Conservation (phyloP, 2,329 filamentous ascomycete species). For the Raffaelea ambrosiae region DNA sequence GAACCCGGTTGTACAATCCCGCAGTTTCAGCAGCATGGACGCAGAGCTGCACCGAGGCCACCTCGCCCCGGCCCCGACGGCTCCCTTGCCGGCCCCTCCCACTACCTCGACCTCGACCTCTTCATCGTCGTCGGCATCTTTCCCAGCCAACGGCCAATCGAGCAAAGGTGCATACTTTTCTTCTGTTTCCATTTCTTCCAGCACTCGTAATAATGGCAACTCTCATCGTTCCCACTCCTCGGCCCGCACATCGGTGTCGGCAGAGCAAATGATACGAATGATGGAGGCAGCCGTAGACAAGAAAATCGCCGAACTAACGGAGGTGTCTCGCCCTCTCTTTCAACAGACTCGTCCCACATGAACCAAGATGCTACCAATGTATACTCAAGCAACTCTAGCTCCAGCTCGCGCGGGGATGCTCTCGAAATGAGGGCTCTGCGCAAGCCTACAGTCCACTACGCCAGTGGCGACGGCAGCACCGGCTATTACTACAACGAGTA, state of each 20-base stretch:
- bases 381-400: background rate
- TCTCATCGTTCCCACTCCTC: constrained; percentile 2
- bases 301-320: too few relatives aligned
- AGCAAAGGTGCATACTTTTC: constrained; percentile 3
- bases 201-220: too few relatives aligned
- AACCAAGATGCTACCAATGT: background rate
- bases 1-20: constrained; percentile 7
- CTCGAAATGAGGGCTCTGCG: background rate
- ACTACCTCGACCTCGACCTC: background rate
- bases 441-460: background rate
- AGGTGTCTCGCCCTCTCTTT: background rate
- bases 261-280: too few relatives aligned
- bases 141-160: background rate
- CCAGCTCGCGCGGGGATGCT: background rate
- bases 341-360: background rate
- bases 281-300: too few relatives aligned
- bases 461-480: background rate
- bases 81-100: background rate
- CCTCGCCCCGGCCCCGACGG: background rate
- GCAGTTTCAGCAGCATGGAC: constrained; percentile 14
- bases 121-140: background rate
- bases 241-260: background rate
- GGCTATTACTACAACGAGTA: background rate
- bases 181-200: background rate
- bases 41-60: constrained; percentile 5